Evolutionary conservation across 2,329 filamentous ascomycete species (phyloP).

Genomic region (Phialocephala sp.): DNA sequence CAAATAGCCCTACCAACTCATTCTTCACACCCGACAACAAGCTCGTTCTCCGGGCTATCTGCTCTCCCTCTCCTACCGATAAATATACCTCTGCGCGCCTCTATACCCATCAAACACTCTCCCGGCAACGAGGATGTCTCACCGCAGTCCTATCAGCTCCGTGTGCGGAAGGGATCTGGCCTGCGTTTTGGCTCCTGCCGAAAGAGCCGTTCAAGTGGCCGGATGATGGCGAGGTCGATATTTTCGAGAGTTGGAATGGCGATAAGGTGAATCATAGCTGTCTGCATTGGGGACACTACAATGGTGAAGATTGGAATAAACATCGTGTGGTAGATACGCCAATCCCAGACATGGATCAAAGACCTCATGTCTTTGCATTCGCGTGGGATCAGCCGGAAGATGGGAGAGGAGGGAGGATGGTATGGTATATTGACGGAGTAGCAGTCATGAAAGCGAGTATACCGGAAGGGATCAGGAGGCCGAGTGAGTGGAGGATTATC

Average conservation of each 20-base stretch:
- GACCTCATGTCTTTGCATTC: slow-evolving; percentile 59
- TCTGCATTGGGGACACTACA: slow-evolving; percentile 63
- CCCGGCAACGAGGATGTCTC: slow-evolving; percentile 56
- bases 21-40: slow-evolving; percentile 59
- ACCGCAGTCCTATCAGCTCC: slow-evolving; percentile 58
- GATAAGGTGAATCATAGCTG: slow-evolving; percentile 60
- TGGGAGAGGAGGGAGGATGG: slow-evolving; percentile 51
- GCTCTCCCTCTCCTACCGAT: slow-evolving; percentile 46
- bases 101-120: slow-evolving; percentile 57
- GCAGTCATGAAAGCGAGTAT: slow-evolving; percentile 62
- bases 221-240: slow-evolving; percentile 63
- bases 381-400: slow-evolving; percentile 57
- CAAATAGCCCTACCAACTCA: slow-evolving; percentile 53
- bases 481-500: slow-evolving; percentile 61
- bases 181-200: slow-evolving; percentile 66
- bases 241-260: slow-evolving; percentile 67
- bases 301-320: slow-evolving; percentile 59
- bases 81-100: slow-evolving; percentile 62
- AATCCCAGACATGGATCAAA: slow-evolving; percentile 52
- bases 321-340: slow-evolving; percentile 60
- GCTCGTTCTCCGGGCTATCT: slow-evolving; percentile 58
- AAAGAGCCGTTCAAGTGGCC: slow-evolving; percentile 64
- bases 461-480: slow-evolving; percentile 56
- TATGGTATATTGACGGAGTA: slow-evolving; percentile 65
- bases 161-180: slow-evolving; percentile 63